Percentiles rank a stretch among this genome's conserved stretches.
Evolutionary conservation across 139 green algal genomes (phyloP).

Genomic region (Raphidocelis subcapitata): DNA sequence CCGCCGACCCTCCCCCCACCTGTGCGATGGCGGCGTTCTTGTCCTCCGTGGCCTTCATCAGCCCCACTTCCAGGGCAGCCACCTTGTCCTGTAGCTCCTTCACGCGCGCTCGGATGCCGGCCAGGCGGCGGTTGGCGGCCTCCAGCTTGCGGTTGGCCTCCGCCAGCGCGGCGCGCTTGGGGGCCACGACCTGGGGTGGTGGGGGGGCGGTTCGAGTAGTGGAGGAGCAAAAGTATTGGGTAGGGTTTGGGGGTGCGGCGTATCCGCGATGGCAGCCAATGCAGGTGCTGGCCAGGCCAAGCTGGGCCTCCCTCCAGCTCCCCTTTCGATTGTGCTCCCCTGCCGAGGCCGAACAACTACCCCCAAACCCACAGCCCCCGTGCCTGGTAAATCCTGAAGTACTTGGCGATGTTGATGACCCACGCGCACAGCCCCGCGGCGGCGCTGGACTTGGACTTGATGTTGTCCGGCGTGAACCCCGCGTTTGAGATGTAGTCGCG

Average conservation of each 20-base stretch:
- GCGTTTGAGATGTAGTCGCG: constrained; percentile 76
- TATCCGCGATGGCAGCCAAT: no score
- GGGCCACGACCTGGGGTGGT: constrained; percentile 83
- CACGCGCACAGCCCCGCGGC: constrained; percentile 87
- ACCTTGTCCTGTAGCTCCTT: constrained; percentile 85
- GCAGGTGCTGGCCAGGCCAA: constrained; percentile 20
- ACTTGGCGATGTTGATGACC: constrained; percentile 95
- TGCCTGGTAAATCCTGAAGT: constrained; percentile 92
- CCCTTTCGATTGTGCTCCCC: no score
- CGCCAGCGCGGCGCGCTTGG: constrained; percentile 79
- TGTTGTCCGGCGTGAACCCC: constrained; percentile 81
- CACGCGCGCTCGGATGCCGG: constrained; percentile 74
- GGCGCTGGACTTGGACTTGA: constrained; percentile 82
- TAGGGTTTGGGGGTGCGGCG: not conserved
- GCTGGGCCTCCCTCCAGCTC: no score
- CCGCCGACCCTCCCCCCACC: constrained; percentile 23
- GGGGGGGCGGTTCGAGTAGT: not conserved
- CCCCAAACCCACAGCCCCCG: not conserved
- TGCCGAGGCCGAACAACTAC: no score
- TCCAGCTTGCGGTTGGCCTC: constrained; percentile 88
- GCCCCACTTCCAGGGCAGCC: constrained; percentile 68
- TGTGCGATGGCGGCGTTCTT: constrained; percentile 84
- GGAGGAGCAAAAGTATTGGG: not conserved
- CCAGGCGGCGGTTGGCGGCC: constrained; percentile 84
- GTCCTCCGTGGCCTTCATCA: constrained; percentile 88